Conservation (phyloP, 2,329 filamentous ascomycete species). For the Sordariomycetes sp. region DNA sequence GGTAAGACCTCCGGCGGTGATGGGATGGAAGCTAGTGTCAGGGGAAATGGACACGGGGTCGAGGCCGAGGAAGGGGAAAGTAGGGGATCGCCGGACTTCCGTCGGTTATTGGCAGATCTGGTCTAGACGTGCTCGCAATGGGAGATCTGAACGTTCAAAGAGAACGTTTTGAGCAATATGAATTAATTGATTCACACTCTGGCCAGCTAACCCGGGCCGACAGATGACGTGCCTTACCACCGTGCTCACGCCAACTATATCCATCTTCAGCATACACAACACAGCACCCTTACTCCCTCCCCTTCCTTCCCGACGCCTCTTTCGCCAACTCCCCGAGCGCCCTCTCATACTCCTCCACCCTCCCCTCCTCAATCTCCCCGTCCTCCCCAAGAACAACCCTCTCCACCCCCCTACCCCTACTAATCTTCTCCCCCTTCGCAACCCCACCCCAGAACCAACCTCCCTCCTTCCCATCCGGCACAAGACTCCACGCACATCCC, state of each 20-base stretch:
- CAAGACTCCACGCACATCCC: slow-evolving; percentile 77
- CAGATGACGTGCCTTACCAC: background rate
- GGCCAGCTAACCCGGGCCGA: background rate
- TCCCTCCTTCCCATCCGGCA: slow-evolving; percentile 61
- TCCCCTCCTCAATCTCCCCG: slow-evolving; percentile 30
- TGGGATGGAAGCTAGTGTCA: background rate
- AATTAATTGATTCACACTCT: background rate
- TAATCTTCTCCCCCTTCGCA: slow-evolving; percentile 39
- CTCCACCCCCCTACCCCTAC: slow-evolving; percentile 29
- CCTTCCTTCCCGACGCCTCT: slow-evolving; percentile 29
- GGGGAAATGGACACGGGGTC: background rate
- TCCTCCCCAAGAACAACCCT: slow-evolving; percentile 23
- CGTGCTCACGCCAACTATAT: background rate
- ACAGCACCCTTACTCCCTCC: background rate
- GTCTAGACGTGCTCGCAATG: background rate
- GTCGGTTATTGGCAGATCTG: background rate
- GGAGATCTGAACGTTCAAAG: background rate
- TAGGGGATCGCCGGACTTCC: background rate
- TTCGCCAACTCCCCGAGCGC: slow-evolving; percentile 50
- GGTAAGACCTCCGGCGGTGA: background rate
- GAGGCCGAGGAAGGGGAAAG: background rate
- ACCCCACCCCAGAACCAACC: slow-evolving; percentile 89
- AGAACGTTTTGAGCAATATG: background rate
- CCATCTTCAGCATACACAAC: background rate
- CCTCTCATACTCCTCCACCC: slow-evolving; percentile 32